Percentiles rank a stretch among this genome's conserved stretches.
These are phyloP conservation scores for Trichoderma virens DNA, from an alignment of 495 filamentous ascomycete genomes.

Conservation along the genomic window DNA sequence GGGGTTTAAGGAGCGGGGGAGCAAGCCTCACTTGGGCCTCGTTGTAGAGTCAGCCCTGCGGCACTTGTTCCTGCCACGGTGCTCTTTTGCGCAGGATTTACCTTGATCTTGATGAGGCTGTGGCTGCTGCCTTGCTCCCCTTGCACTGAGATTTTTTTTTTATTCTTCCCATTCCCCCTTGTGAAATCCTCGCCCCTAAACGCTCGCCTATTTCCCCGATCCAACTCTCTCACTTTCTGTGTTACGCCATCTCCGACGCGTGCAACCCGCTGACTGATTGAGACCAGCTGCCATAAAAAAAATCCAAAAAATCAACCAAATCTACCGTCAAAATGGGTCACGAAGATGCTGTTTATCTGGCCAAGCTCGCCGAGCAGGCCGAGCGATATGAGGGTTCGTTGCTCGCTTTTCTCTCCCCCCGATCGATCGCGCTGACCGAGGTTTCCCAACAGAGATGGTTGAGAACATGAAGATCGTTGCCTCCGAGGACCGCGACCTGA, in stretches of 20 bases:
- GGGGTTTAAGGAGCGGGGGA: conserved; percentile 9
- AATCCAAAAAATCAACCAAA: conserved; percentile 13
- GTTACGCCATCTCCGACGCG: conserved; percentile 14
- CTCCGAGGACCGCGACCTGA: conserved; percentile 92
- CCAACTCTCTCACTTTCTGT: background rate
- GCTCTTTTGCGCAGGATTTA: background rate
- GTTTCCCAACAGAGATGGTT: conserved; percentile 75
- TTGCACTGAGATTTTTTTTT: conserved; percentile 6
- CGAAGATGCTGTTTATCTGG: conserved; percentile 98
- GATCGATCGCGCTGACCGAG: conserved; percentile 1
- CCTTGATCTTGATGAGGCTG: background rate
- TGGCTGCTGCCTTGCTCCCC: conserved; percentile 1
- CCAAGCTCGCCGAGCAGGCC: conserved; percentile 99
- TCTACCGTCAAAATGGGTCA: conserved; percentile 79
- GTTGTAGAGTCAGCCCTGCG: conserved; percentile 3
- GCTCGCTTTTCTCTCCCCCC: background rate
- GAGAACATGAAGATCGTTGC: conserved; percentile 99
- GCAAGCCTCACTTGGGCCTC: conserved; percentile 2
- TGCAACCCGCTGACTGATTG: conserved; percentile 22
- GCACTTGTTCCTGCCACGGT: conserved; percentile 6
- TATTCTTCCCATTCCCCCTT: conserved; percentile 7
- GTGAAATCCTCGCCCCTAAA: background rate
- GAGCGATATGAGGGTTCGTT: conserved; percentile 98
- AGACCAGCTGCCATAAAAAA: conserved; percentile 15
- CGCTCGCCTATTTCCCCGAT: conserved; percentile 6